Percentiles rank a stretch among this genome's conserved stretches.
Evolutionary conservation across 2,329 filamentous ascomycete genomes (phyloP).

Genomic region (Cercospora sojina): DNA sequence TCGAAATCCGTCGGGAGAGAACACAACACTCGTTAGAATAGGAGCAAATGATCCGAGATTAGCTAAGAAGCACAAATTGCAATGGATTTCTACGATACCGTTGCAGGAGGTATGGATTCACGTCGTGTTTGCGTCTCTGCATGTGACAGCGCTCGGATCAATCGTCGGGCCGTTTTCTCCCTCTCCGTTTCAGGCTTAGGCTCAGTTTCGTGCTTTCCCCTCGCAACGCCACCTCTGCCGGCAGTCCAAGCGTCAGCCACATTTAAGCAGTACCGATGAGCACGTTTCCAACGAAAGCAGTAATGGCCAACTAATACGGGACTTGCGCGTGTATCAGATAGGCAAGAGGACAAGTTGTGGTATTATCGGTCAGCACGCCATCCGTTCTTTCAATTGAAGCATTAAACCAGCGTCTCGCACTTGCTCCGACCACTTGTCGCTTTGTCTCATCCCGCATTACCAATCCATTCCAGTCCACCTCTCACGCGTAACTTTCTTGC

Average conservation of each 20-base stretch:
- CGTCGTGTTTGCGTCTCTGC: background rate
- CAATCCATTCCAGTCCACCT: conserved; percentile 8
- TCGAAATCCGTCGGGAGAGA: too few relatives aligned
- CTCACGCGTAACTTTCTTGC: background rate
- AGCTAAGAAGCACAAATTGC: too few relatives aligned
- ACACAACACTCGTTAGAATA: too few relatives aligned
- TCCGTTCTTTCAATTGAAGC: background rate
- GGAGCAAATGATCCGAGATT: too few relatives aligned
- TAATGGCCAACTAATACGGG: background rate
- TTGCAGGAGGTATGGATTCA: too few relatives aligned
- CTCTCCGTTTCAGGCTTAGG: background rate
- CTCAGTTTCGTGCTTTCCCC: conserved; percentile 1
- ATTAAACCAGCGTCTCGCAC: background rate
- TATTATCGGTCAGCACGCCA: conserved; percentile 7
- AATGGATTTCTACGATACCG: too few relatives aligned
- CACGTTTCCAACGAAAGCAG: conserved; percentile 15
- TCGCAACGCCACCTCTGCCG: background rate
- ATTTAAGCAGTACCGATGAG: conserved; percentile 8
- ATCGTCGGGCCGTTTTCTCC: background rate
- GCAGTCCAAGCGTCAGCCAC: background rate
- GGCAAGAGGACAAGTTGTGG: conserved; percentile 10
- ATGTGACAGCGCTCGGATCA: background rate
- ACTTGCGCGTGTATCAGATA: background rate
- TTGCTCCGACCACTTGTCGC: background rate
- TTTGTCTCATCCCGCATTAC: conserved; percentile 11